These are phyloP conservation scores for Begonia loranthoides DNA, from an alignment of 306 rosid species.

Conservation along the genomic window DNA sequence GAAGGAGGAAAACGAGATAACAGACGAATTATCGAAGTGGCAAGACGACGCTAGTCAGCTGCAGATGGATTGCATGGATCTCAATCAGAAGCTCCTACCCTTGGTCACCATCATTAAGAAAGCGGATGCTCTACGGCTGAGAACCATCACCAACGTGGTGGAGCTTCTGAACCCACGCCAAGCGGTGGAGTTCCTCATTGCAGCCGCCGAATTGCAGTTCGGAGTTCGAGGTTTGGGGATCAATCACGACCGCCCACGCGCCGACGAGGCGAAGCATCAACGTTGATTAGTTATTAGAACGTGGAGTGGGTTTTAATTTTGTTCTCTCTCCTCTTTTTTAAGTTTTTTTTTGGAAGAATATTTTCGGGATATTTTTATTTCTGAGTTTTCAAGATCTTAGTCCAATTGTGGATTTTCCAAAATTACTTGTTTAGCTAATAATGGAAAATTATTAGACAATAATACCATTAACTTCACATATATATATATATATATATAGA, in stretches of 20 bases:
- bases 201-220: conserved; percentile 52
- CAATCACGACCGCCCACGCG: conserved; percentile 38
- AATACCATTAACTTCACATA: too few species aligned
- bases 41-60: conserved; percentile 60
- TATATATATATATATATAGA: too few species aligned
- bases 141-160: conserved; percentile 42
- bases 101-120: conserved; percentile 33
- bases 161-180: conserved; percentile 57
- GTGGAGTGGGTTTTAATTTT: too few species aligned
- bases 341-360: too few species aligned
- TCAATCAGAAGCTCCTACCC: conserved; percentile 25
- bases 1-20: conserved; percentile 65
- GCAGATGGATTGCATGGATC: conserved; percentile 13
- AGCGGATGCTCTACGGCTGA: conserved; percentile 74
- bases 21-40: conserved; percentile 76
- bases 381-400: too few species aligned
- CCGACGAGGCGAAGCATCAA: background rate
- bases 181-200: conserved; percentile 56
- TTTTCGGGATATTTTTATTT: too few species aligned
- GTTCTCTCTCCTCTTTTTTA: too few species aligned
- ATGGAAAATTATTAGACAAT: too few species aligned
- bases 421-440: too few species aligned
- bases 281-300: too few species aligned
- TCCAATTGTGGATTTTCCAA: too few species aligned
- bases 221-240: conserved; percentile 67